Conservation (phyloP, 495 filamentous ascomycete genomes). For the Penicillium ochrochloron region DNA sequence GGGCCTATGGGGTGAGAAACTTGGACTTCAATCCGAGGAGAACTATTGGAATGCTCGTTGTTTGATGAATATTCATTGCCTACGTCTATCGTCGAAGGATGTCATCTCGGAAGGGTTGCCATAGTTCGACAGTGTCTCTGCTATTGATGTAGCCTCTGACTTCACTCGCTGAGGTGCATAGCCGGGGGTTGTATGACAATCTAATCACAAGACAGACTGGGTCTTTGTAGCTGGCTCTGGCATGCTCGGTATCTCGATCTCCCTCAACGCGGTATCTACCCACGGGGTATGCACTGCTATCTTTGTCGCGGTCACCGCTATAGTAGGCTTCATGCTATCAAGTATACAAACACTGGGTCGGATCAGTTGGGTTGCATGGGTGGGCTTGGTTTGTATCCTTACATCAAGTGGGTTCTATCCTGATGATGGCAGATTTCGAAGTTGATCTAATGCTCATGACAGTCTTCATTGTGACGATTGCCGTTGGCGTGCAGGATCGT, state of each 20-base stretch:
- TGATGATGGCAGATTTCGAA: slow-evolving; percentile 18
- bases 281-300: slow-evolving; percentile 59
- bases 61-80: too few relatives aligned
- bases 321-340: slow-evolving; percentile 34
- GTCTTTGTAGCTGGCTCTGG: slow-evolving; percentile 45
- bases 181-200: slow-evolving; percentile 17
- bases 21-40: too few relatives aligned
- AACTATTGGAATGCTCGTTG: too few relatives aligned
- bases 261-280: slow-evolving; percentile 65
- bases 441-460: slow-evolving; percentile 38
- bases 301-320: slow-evolving; percentile 42
- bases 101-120: not conserved
- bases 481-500: slow-evolving; percentile 57
- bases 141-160: not conserved
- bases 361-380: slow-evolving; percentile 43
- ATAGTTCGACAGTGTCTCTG: not conserved
- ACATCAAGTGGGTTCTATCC: slow-evolving; percentile 44
- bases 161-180: not conserved
- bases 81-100: too few relatives aligned
- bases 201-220: slow-evolving; percentile 63
- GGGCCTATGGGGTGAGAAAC: too few relatives aligned
- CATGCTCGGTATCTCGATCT: slow-evolving; percentile 70
- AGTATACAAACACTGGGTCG: slow-evolving; percentile 46
- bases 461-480: slow-evolving; percentile 72
- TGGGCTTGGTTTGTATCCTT: slow-evolving; percentile 41